Conservation (phyloP, 1,284 basidiomycete genomes). For the Sphaerobolus stellatus region DNA sequence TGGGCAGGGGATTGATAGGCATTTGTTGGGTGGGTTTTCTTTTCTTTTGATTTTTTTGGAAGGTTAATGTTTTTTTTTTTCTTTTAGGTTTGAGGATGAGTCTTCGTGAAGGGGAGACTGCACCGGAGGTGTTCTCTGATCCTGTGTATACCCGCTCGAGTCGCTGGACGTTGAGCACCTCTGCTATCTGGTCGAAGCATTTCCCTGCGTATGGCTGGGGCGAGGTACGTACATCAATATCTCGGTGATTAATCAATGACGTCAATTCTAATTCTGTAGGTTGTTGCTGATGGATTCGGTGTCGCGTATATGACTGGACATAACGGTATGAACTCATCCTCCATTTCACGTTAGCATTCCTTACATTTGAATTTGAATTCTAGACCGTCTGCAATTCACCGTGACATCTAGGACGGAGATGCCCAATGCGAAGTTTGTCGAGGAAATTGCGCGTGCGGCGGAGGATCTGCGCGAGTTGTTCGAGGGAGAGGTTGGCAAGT, state of each 20-base stretch:
- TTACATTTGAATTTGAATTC: slow-evolving; percentile 5
- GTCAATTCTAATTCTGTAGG: slow-evolving; percentile 36
- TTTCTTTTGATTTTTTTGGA: slow-evolving; percentile 1
- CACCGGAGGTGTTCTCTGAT: slow-evolving; percentile 71
- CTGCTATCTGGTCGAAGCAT: slow-evolving; percentile 79
- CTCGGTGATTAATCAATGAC: background rate
- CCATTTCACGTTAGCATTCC: background rate
- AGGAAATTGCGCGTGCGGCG: slow-evolving; percentile 66
- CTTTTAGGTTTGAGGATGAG: slow-evolving; percentile 59
- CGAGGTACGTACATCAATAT: slow-evolving; percentile 46
- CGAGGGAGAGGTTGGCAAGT: slow-evolving; percentile 27
- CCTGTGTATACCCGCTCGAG: slow-evolving; percentile 65
- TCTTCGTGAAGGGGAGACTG: slow-evolving; percentile 57
- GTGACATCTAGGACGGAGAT: slow-evolving; percentile 75
- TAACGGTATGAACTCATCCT: slow-evolving; percentile 45
- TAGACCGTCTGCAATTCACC: slow-evolving; percentile 78
- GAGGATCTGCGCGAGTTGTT: slow-evolving; percentile 62
- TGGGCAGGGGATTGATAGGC: slow-evolving; percentile 80
- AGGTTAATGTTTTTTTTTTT: background rate
- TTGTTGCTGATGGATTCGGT: slow-evolving; percentile 78
- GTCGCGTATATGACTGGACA: slow-evolving; percentile 77
- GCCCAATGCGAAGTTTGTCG: slow-evolving; percentile 67
- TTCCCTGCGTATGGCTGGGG: slow-evolving; percentile 86
- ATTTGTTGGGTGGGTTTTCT: slow-evolving; percentile 65
- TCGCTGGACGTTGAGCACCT: slow-evolving; percentile 81